Evolutionary conservation across 768 basidiomycete species (phyloP).

Genomic region (Rhizopogon roseolus): DNA sequence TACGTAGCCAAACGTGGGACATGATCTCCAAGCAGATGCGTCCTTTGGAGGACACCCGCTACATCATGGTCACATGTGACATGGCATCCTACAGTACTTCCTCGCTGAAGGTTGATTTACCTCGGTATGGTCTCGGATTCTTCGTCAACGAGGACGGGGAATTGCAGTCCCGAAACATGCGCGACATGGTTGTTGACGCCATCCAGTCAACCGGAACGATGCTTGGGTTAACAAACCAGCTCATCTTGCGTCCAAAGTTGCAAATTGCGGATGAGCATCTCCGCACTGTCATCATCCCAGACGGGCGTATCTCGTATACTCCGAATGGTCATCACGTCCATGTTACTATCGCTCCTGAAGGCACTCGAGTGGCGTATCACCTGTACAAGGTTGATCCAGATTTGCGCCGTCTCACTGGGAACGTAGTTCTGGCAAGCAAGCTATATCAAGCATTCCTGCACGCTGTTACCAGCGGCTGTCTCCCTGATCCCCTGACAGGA

Average conservation of each 20-base stretch:
- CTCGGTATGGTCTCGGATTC: conserved; percentile 39
- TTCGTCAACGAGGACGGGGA: conserved; percentile 25
- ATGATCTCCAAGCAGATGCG: conserved; percentile 21
- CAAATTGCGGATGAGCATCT: conserved; percentile 1
- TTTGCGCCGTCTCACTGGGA: conserved; percentile 25
- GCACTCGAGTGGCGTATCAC: conserved; percentile 13
- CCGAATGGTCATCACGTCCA: conserved; percentile 11
- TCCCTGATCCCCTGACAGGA: conserved; percentile 38
- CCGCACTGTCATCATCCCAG: conserved; percentile 34
- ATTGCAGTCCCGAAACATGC: conserved; percentile 37
- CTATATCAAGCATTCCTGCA: conserved; percentile 41
- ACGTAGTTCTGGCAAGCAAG: conserved; percentile 20
- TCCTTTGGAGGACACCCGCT: conserved; percentile 18
- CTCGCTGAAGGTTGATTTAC: conserved; percentile 28
- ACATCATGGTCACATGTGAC: conserved; percentile 16
- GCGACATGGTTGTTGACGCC: conserved; percentile 36
- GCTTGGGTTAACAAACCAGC: conserved; percentile 36
- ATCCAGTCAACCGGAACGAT: conserved; percentile 39
- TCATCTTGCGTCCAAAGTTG: conserved; percentile 34
- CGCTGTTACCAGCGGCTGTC: conserved; percentile 34
- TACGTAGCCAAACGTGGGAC: conserved; percentile 20
- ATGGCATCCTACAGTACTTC: neutral
- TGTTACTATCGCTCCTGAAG: conserved; percentile 6
- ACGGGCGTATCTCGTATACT: conserved; percentile 20
- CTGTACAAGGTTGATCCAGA: conserved; percentile 26